phyloP scores from a whole-genome alignment of 2,329 filamentous ascomycete species.

The Akanthomyces dipterigenus region DNA sequence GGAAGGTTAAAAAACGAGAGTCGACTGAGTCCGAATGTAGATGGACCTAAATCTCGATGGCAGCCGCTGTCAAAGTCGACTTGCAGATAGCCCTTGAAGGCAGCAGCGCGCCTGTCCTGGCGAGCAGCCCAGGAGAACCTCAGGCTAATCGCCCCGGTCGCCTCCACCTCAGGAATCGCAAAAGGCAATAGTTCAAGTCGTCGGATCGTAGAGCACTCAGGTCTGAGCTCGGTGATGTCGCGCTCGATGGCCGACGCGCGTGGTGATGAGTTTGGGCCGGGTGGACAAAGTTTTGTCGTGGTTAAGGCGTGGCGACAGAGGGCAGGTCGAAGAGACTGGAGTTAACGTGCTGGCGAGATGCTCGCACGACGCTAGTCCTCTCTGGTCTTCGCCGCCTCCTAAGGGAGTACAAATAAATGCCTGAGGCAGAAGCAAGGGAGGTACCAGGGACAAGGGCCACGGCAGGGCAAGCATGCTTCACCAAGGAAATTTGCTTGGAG shows the following conservation, averaged over 20 bases:
- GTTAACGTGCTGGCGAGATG: constrained; percentile 32
- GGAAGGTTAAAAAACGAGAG: constrained; percentile 15
- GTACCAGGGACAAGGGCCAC: constrained; percentile 1
- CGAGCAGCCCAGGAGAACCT: constrained; percentile 42
- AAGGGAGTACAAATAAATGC: constrained; percentile 16
- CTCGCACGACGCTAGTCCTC: constrained; percentile 27
- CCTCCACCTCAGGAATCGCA: constrained; percentile 34
- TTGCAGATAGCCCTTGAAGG: constrained; percentile 34
- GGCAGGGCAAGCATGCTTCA: background rate
- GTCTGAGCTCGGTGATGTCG: constrained; percentile 23
- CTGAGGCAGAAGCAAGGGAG: constrained; percentile 19
- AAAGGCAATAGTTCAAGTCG: constrained; percentile 29
- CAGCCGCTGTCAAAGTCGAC: constrained; percentile 23
- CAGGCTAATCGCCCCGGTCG: constrained; percentile 39
- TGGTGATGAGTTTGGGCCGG: constrained; percentile 36
- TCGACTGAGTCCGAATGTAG: constrained; percentile 15
- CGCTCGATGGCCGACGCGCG: constrained; percentile 47
- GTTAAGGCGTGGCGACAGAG: constrained; percentile 33
- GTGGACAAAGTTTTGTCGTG: constrained; percentile 37
- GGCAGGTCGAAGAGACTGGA: constrained; percentile 38
- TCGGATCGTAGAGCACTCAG: constrained; percentile 25
- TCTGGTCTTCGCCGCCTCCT: constrained; percentile 17
- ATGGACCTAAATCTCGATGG: constrained; percentile 17
- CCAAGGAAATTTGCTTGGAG: background rate
- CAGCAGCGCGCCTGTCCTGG: constrained; percentile 37